Conservation (phyloP, 2,329 filamentous ascomycete genomes). For the Cercospora brassicicola region DNA sequence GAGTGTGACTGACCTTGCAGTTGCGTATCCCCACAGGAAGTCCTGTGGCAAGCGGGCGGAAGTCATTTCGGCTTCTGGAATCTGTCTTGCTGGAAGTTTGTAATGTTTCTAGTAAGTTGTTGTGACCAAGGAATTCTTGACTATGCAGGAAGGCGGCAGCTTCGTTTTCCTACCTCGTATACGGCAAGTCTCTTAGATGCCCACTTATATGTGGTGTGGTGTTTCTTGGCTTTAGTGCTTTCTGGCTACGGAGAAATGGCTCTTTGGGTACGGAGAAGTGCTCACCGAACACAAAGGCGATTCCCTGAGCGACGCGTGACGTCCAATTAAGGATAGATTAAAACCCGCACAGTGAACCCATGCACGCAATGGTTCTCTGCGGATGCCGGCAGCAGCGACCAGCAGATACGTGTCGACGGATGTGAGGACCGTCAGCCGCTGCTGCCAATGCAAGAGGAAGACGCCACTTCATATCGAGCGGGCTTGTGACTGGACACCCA, state of each 20-base stretch:
- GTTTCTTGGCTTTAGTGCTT: not conserved
- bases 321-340: constrained; percentile 18
- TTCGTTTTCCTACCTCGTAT: not conserved
- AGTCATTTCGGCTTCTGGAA: constrained; percentile 22
- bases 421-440: constrained; percentile 5
- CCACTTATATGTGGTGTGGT: not conserved
- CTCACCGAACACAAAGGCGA: constrained; percentile 3
- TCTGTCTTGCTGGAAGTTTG: not conserved
- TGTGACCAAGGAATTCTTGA: not conserved
- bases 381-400: constrained; percentile 1
- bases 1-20: constrained; percentile 54
- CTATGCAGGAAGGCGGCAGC: not conserved
- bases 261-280: constrained; percentile 13
- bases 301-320: constrained; percentile 8
- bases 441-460: constrained; percentile 11
- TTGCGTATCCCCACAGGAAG: constrained; percentile 76
- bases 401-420: constrained; percentile 1
- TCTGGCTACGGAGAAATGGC: not conserved
- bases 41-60: constrained; percentile 26
- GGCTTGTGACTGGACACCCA: constrained; percentile 3
- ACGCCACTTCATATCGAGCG: constrained; percentile 16
- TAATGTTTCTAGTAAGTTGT: not conserved
- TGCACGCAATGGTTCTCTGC: constrained; percentile 4
- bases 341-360: not conserved
- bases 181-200: not conserved